These are phyloP conservation scores for Bryopsis sp. DNA, from an alignment of 139 green algal species.

Conservation along the genomic window DNA sequence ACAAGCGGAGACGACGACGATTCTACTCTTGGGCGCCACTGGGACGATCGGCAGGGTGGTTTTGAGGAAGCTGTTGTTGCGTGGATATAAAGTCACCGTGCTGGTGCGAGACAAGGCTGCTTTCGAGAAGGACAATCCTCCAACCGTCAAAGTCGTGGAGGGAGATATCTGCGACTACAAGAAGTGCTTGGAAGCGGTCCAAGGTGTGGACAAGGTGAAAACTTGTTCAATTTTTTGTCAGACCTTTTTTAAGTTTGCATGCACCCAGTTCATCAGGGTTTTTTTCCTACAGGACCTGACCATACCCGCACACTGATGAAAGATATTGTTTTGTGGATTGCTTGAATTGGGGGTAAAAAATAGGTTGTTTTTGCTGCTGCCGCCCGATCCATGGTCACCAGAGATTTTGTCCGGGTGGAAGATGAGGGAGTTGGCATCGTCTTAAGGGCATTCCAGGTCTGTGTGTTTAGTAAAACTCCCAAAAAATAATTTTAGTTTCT, in stretches of 20 bases:
- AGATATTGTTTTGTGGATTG: too few relatives aligned
- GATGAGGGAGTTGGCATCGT: background rate
- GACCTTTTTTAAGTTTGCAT: too few relatives aligned
- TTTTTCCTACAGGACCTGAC: too few relatives aligned
- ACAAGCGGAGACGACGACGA: conserved; percentile 68
- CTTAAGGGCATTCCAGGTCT: conserved; percentile 10
- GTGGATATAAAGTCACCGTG: conserved; percentile 84
- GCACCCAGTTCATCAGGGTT: too few relatives aligned
- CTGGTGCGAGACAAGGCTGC: conserved; percentile 51
- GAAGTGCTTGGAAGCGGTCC: conserved; percentile 60
- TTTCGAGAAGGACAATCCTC: conserved; percentile 45
- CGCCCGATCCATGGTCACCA: background rate
- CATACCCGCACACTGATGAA: too few relatives aligned
- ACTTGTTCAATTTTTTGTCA: background rate
- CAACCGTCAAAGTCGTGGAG: conserved; percentile 62
- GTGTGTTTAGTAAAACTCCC: too few relatives aligned
- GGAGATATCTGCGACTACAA: conserved; percentile 77
- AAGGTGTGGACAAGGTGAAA: conserved; percentile 81
- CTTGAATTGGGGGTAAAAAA: too few relatives aligned
- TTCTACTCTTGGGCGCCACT: conserved; percentile 91
- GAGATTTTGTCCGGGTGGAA: background rate
- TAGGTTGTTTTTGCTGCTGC: conserved; percentile 2
- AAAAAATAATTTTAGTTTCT: too few relatives aligned
- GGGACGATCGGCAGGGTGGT: conserved; percentile 84
- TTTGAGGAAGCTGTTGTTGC: conserved; percentile 90